Evolutionary conservation across 2,329 filamentous ascomycete genomes (phyloP), one percentile per base, ranked within the genome.

Genomic region (Thelonectria rubi): DNA sequence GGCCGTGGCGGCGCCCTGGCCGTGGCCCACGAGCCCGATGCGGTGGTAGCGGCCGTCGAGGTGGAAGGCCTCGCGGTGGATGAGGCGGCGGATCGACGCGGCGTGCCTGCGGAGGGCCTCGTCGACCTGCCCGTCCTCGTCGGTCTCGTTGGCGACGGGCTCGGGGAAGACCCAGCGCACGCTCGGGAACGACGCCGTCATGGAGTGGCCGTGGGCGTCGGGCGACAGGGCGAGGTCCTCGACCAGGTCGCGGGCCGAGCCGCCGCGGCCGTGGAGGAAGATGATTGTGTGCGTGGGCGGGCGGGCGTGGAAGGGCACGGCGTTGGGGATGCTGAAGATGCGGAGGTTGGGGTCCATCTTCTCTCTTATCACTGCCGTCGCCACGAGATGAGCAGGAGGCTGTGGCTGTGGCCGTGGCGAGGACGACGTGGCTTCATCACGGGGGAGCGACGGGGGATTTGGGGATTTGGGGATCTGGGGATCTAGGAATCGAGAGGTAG

Each of bases 141-240:
- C 26, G 26, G 8, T 6, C 26, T 8, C 26, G 26, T 30, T 30
- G 26, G 20, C 49, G 26, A 26, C 30, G 2, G 81, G 78, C 55
- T 78, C 75, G 10, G 82, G 81, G 55, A 84, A 85, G 7, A 85
- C 80, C 79, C 81, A 84, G 55, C 79, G 77, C 65, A 83, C 74
- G 3, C 76, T 75, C 7, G 82, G 81, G 49, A 83, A 80, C 7
- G 72, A 67, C 3, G 79, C 73, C 15, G 69, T 43, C 4, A 84
- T 75, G 11, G 72, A 73, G 15, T 65, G 73, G 11, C 67, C 60
- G 2, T 54, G 57, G 0, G 76, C 76, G 60, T 75, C 72, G 24
- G 55, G 65, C 18, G 70, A 75, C 60, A 64, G 48, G 3, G 58
- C 32, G 6, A 81, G 67, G 1, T 71, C 69, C 5, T 62, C 59